phyloP scores from a whole-genome alignment of 2,329 filamentous ascomycete genomes.

The Diaporthe velutina region DNA sequence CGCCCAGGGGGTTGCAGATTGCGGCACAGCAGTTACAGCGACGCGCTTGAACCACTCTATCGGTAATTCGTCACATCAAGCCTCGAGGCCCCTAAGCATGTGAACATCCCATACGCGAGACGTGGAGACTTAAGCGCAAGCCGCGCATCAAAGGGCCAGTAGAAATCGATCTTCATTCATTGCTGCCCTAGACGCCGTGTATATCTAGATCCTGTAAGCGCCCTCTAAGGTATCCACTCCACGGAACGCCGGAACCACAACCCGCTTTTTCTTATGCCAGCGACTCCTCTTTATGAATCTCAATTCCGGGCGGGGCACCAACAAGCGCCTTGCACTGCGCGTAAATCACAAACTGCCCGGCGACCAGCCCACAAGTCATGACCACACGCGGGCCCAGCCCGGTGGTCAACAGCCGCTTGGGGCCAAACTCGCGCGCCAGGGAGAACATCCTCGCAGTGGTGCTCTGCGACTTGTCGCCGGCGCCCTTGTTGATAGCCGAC shows the following conservation, averaged over 20 bases:
- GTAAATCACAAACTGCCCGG: slow-evolving; percentile 68
- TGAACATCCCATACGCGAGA: neutral
- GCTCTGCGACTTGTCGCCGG: slow-evolving; percentile 61
- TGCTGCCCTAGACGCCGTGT: neutral
- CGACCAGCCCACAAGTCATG: slow-evolving; percentile 67
- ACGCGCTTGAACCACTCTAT: neutral
- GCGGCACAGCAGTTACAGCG: neutral
- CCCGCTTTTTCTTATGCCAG: slow-evolving; percentile 28
- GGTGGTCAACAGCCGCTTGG: slow-evolving; percentile 59
- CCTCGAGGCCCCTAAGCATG: neutral
- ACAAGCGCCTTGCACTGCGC: slow-evolving; percentile 67
- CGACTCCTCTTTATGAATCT: slow-evolving; percentile 64
- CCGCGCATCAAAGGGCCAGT: neutral
- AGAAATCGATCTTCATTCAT: neutral
- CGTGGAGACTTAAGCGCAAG: neutral
- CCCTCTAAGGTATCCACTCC: slow-evolving; percentile 7
- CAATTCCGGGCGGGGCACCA: slow-evolving; percentile 63
- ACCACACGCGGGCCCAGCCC: slow-evolving; percentile 64
- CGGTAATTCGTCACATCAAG: neutral
- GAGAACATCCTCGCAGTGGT: slow-evolving; percentile 65
- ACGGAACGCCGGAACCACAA: slow-evolving; percentile 17
- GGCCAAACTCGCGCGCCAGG: slow-evolving; percentile 64
- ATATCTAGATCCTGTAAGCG: neutral
- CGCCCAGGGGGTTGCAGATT: neutral
- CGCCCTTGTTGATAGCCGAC: slow-evolving; percentile 68